Evolutionary conservation across 768 basidiomycete genomes (phyloP).

Genomic region (Stropharia rugosoannulata): DNA sequence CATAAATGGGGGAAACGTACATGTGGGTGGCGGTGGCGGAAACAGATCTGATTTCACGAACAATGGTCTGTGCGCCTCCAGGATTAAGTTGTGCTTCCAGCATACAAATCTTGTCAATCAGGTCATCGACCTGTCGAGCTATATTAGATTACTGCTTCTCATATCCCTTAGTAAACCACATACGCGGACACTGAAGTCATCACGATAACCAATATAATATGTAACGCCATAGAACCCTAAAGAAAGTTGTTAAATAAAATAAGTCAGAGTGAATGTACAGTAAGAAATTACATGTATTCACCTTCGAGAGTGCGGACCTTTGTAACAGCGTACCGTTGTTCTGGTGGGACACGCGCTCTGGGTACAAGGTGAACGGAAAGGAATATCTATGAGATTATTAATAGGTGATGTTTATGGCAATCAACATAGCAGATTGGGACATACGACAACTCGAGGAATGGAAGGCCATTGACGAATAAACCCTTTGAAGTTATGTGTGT

Average conservation of each 20-base stretch:
- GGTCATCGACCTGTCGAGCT: slow-evolving; percentile 35
- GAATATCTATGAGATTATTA: slow-evolving; percentile 46
- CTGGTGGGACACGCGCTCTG: slow-evolving; percentile 42
- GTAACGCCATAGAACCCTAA: slow-evolving; percentile 61
- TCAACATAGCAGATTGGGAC: slow-evolving; percentile 18
- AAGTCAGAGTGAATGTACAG: not conserved
- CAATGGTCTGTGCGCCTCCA: slow-evolving; percentile 23
- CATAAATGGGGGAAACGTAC: slow-evolving; percentile 32
- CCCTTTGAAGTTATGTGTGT: slow-evolving; percentile 24
- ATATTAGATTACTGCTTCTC: not conserved
- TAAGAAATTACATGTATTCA: slow-evolving; percentile 11
- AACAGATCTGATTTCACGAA: slow-evolving; percentile 41
- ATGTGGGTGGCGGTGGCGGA: slow-evolving; percentile 52
- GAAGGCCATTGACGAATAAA: slow-evolving; percentile 69
- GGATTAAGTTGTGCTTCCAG: slow-evolving; percentile 45
- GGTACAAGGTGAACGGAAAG: slow-evolving; percentile 56
- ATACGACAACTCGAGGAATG: slow-evolving; percentile 62
- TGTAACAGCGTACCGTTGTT: slow-evolving; percentile 54
- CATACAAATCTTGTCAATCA: slow-evolving; percentile 49
- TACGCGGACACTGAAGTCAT: slow-evolving; percentile 51
- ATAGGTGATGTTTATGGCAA: not conserved
- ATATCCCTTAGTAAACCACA: not conserved
- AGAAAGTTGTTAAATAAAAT: not conserved
- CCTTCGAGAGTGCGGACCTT: slow-evolving; percentile 59
- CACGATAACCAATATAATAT: slow-evolving; percentile 63